Conservation (phyloP, 768 basidiomycete genomes). For the Wakefieldia striispora region DNA sequence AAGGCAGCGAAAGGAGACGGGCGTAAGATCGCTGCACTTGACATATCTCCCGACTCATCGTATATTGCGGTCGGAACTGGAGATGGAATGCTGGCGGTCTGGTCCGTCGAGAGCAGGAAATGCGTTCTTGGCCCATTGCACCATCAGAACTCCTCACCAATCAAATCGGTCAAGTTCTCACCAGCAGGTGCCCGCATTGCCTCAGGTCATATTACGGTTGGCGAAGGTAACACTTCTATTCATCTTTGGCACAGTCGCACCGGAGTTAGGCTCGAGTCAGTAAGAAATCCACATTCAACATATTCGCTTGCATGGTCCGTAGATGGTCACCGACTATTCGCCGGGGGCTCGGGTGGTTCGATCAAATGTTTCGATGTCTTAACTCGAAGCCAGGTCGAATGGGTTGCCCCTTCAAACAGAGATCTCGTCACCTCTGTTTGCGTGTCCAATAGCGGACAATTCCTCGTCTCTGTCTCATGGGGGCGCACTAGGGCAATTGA, state of each 20-base stretch:
- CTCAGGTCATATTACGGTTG: not conserved
- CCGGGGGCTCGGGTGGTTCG: conserved; percentile 8
- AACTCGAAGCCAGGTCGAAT: not conserved
- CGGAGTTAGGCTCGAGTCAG: conserved; percentile 1
- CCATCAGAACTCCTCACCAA: not conserved
- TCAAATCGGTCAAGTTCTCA: conserved; percentile 18
- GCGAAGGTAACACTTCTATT: not conserved
- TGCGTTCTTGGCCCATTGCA: conserved; percentile 1
- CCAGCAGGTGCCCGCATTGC: conserved; percentile 12
- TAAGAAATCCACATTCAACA: not conserved
- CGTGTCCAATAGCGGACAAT: not conserved
- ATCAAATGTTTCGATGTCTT: conserved; percentile 11
- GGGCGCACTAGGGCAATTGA: conserved; percentile 3
- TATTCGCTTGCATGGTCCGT: conserved; percentile 17
- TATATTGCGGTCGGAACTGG: conserved; percentile 3
- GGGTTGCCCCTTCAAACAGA: not conserved
- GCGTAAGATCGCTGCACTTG: conserved; percentile 4
- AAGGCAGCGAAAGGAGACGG: not conserved
- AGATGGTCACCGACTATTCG: conserved; percentile 14
- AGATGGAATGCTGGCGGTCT: conserved; percentile 4
- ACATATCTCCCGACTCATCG: conserved; percentile 6
- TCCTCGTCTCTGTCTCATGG: conserved; percentile 11
- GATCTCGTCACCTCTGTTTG: conserved; percentile 8
- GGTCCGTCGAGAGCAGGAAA: not conserved
- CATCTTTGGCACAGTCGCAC: conserved; percentile 15